Evolutionary conservation across 2,329 filamentous ascomycete species (phyloP).

Genomic region (Trichoderma aggressivum): DNA sequence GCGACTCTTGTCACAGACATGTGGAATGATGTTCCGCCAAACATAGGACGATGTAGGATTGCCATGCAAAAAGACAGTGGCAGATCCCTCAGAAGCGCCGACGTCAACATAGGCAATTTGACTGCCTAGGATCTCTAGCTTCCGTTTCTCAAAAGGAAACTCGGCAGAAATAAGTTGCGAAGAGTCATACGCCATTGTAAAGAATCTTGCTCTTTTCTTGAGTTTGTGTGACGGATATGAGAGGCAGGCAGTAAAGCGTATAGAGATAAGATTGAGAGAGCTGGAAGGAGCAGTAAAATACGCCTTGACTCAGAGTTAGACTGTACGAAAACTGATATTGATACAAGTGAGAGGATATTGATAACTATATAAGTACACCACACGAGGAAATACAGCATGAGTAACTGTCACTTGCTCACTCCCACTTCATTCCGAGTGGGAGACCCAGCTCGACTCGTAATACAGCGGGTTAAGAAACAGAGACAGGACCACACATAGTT

Average conservation of each 20-base stretch:
- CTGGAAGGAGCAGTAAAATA: not conserved
- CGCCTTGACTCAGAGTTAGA: not conserved
- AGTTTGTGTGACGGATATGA: not conserved
- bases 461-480: not conserved
- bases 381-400: not conserved
- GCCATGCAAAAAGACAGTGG: not conserved
- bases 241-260: not conserved
- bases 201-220: not conserved
- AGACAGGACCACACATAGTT: not conserved
- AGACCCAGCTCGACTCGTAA: not conserved
- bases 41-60: not conserved
- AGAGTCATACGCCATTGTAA: not conserved
- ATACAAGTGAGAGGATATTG: not conserved
- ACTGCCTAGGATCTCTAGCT: not conserved
- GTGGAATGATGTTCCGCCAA: not conserved
- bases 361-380: not conserved
- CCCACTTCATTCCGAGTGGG: not conserved
- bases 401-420: not conserved
- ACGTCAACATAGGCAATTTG: not conserved
- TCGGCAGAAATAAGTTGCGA: not conserved
- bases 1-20: not conserved
- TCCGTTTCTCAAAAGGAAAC: not conserved
- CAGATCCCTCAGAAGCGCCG: not conserved
- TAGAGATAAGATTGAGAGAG: not conserved
- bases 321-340: not conserved